Conservation (phyloP, 2,329 filamentous ascomycete genomes). For the Exophiala sideris region DNA sequence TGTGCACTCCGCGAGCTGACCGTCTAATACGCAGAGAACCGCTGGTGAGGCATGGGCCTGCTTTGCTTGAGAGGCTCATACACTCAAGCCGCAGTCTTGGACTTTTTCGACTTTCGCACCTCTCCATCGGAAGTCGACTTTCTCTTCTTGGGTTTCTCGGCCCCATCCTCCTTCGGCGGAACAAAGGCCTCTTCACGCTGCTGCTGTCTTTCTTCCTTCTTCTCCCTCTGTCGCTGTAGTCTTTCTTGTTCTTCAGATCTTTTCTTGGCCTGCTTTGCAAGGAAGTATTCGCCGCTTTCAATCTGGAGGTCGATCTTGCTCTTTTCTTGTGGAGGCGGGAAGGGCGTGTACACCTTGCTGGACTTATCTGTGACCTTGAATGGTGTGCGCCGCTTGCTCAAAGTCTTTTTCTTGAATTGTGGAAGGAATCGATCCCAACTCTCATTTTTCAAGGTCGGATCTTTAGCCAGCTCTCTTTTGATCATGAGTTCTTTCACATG, state of each 20-base stretch:
- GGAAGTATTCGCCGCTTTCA: constrained; percentile 94
- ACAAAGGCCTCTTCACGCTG: constrained; percentile 83
- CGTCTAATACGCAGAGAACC: no score
- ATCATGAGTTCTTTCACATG: constrained; percentile 97
- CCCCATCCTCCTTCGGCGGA: constrained; percentile 72
- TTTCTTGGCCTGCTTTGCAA: constrained; percentile 90
- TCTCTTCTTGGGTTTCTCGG: constrained; percentile 51
- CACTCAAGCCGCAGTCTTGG: constrained; percentile 8
- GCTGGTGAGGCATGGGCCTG: no score
- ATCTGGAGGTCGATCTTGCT: constrained; percentile 98
- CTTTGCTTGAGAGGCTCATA: no score
- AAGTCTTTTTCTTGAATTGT: constrained; percentile 91
- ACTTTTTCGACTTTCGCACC: constrained; percentile 11
- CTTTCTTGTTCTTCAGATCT: constrained; percentile 74
- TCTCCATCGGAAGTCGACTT: constrained; percentile 14
- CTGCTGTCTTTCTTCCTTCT: constrained; percentile 83
- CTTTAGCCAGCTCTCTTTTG: constrained; percentile 85
- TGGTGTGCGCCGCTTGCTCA: constrained; percentile 78
- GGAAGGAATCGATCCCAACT: constrained; percentile 96
- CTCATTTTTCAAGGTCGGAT: constrained; percentile 79
- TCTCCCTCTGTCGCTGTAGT: constrained; percentile 78
- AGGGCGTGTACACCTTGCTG: constrained; percentile 94
- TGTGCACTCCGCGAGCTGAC: no score
- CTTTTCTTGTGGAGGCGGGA: constrained; percentile 95
- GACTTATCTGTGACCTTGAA: constrained; percentile 86